Evolutionary conservation across 495 filamentous ascomycete genomes (phyloP).

Genomic region (Aspergillus heteromorphus): DNA sequence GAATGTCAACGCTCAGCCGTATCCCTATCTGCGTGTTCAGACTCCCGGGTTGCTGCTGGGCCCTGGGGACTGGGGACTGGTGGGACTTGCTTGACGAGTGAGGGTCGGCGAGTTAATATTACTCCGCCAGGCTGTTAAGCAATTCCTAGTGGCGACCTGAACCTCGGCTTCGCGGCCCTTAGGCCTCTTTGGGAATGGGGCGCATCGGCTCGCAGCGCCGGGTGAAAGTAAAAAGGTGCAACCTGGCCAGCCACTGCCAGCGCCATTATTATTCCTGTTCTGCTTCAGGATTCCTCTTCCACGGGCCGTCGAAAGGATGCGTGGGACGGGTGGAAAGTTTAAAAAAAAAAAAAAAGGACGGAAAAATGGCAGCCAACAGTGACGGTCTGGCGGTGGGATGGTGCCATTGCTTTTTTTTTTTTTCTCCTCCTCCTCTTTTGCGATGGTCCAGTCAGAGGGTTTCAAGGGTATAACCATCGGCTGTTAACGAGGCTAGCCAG

Average conservation of each 20-base stretch:
- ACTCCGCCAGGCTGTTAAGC: not conserved
- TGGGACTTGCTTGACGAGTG: not conserved
- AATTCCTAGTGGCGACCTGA: not conserved
- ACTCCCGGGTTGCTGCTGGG: too few species aligned
- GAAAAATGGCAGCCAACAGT: not conserved
- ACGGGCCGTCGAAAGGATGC: not conserved
- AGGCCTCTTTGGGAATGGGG: not conserved
- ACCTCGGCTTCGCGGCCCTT: not conserved
- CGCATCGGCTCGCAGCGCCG: constrained; percentile 2
- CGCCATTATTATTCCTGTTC: not conserved
- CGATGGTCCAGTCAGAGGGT: constrained; percentile 3
- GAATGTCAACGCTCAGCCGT: too few species aligned
- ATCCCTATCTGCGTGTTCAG: too few species aligned
- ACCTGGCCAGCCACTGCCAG: not conserved
- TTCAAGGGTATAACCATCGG: not conserved
- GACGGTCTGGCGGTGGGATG: not conserved
- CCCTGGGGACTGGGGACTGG: too few species aligned
- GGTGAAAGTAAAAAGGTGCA: not conserved
- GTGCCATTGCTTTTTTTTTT: not conserved
- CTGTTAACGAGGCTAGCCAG: not conserved
- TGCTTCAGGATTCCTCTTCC: not conserved
- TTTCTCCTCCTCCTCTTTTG: not conserved
- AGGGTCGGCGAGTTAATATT: not conserved
- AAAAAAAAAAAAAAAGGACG: not conserved
- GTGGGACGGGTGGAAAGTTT: not conserved